Base-by-base conservation (phyloP, 2,329 filamentous ascomycete species). In the Torrubiella hemipterigena region DNA sequence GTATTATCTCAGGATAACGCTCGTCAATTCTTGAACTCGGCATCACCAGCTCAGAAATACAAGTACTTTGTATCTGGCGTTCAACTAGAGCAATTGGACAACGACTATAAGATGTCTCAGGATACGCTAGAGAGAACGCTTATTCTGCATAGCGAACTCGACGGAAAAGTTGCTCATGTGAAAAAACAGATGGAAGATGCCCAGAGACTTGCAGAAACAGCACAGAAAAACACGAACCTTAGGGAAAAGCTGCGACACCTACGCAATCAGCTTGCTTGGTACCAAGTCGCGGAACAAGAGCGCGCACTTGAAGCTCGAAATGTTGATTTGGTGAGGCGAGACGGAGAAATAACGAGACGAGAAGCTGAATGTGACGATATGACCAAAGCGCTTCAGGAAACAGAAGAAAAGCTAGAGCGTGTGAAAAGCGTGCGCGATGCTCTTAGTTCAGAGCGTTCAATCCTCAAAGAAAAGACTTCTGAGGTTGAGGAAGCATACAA, bases 21-120 rank as follows among this genome's bases (percentile, higher is more conserved):
- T 9, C 77, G 91, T 9, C 82, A 93, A 36, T 98, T 98, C 46
- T 68, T 98, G 26, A 93, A 89, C 48, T 73, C 78, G 21, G 89
- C 91, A 10, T 81, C 76, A 3, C 73, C 86, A 1, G 62, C 72
- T 4, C 77, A 89, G 37, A 98, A 98, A 52, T 98, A 96, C 65
- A 91, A 84, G 43, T 95, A 95, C 48, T 98, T 98, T 49, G 72
- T 94, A 37, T 85, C 87, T 45, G 91, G 91, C 17, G 93, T 94
- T 1, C 87, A 96, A 46, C 70, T 98, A 1, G 85, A 96, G 51
- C 80, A 89, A 44, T 67, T 98, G 8, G 85, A 94, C 50, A 78
- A 84, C 38, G 91, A 98, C 48, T 98, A 98, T 54, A 73, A 77
- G 36, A 63, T 94, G 35, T 75, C 95, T 11, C 76, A 81, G 38